These are phyloP conservation scores for Musa balbisiana DNA, from an alignment of 202 grass and related monocot genomes.

Conservation along the genomic window DNA sequence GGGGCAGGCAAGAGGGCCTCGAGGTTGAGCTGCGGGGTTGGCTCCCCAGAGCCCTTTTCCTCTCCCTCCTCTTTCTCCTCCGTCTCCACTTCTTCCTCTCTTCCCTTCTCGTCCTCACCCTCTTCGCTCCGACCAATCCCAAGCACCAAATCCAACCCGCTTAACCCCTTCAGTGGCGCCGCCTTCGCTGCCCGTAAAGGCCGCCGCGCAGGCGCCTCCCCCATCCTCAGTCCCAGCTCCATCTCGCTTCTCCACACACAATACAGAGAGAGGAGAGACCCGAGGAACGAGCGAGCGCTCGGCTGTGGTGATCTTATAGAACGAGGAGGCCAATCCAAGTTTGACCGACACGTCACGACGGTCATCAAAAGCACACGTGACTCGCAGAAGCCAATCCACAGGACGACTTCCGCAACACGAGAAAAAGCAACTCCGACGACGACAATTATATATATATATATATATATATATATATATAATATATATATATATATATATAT, in stretches of 20 bases:
- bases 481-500: too few relatives aligned
- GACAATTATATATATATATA: too few relatives aligned
- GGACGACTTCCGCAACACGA: too few relatives aligned
- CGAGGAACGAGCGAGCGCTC: neutral
- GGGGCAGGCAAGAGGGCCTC: neutral
- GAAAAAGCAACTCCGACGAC: too few relatives aligned
- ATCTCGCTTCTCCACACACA: conserved; percentile 15
- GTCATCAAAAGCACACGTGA: too few relatives aligned
- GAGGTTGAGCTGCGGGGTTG: neutral
- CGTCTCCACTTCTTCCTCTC: neutral
- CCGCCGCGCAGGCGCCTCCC: conserved; percentile 27
- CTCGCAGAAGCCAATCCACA: too few relatives aligned
- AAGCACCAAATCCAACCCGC: conserved; percentile 52
- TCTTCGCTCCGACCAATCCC: neutral
- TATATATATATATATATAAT: too few relatives aligned
- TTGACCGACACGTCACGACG: too few relatives aligned
- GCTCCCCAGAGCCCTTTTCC: conserved; percentile 9
- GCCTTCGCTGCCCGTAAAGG: too few relatives aligned
- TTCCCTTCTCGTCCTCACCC: conserved; percentile 21
- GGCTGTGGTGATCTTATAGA: neutral
- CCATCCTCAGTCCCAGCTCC: conserved; percentile 75
- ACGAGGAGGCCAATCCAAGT: neutral
- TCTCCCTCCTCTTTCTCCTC: neutral
- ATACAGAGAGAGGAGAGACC: too few relatives aligned
- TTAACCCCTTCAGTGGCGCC: conserved; percentile 22